phyloP scores from a whole-genome alignment of 2,329 filamentous ascomycete genomes.

The Xylariaceae sp. region DNA sequence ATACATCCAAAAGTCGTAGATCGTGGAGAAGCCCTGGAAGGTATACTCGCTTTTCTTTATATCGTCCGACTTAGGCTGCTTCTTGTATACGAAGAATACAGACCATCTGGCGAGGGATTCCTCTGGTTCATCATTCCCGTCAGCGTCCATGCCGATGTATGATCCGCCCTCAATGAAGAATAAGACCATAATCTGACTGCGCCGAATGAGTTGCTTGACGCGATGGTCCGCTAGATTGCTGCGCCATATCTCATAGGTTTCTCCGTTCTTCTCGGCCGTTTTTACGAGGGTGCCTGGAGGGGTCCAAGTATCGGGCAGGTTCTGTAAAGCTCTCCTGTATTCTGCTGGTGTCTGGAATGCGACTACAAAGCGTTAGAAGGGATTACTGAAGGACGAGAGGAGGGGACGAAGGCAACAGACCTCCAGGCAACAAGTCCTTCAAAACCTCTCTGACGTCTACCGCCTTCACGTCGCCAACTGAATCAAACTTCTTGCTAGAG shows the following conservation, averaged over 20 bases:
- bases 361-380: slow-evolving; percentile 41
- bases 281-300: slow-evolving; percentile 72
- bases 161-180: slow-evolving; percentile 93
- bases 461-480: slow-evolving; percentile 62
- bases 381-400: neutral
- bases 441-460: slow-evolving; percentile 63
- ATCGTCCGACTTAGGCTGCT: slow-evolving; percentile 41
- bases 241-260: slow-evolving; percentile 76
- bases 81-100: slow-evolving; percentile 78
- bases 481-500: slow-evolving; percentile 65
- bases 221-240: slow-evolving; percentile 64
- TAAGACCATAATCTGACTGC: slow-evolving; percentile 76
- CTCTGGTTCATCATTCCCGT: slow-evolving; percentile 58
- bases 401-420: slow-evolving; percentile 38
- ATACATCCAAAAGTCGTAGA: slow-evolving; percentile 77
- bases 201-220: slow-evolving; percentile 66
- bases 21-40: slow-evolving; percentile 84
- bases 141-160: slow-evolving; percentile 50
- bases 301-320: slow-evolving; percentile 45
- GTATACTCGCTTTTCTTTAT: slow-evolving; percentile 58
- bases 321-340: slow-evolving; percentile 55
- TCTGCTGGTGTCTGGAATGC: slow-evolving; percentile 59
- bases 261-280: slow-evolving; percentile 55
- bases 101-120: slow-evolving; percentile 79
- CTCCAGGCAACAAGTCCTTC: slow-evolving; percentile 59